These are phyloP conservation scores for Hydnum rufescens DNA, from an alignment of 768 basidiomycete species.

Conservation along the genomic window DNA sequence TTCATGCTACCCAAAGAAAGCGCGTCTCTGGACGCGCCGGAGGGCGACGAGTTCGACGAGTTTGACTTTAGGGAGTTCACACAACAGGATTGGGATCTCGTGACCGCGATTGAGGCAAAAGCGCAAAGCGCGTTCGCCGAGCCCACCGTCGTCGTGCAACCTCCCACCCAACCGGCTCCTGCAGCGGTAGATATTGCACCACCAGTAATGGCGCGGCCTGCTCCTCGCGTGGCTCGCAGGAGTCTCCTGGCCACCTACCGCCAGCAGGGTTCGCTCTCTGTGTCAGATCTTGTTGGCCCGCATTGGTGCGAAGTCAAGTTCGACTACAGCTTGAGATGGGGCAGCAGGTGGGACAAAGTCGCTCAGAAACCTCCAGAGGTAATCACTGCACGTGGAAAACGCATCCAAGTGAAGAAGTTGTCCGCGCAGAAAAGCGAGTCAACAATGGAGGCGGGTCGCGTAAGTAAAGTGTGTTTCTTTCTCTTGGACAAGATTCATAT, in stretches of 20 bases:
- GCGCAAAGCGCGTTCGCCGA: no score
- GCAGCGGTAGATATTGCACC: no score
- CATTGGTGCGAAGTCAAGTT: constrained; percentile 22
- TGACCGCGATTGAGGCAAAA: no score
- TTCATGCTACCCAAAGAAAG: no score
- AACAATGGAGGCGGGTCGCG: constrained; percentile 18
- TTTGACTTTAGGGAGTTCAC: no score
- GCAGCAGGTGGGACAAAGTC: constrained; percentile 1
- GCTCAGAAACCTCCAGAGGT: constrained; percentile 16
- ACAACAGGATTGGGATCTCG: no score
- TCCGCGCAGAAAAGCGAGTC: constrained; percentile 18
- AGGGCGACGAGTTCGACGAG: no score
- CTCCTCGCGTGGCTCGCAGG: no score
- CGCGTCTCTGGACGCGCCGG: no score
- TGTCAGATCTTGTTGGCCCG: constrained; percentile 20
- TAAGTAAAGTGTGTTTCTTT: constrained; percentile 7
- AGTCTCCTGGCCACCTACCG: constrained; percentile 12
- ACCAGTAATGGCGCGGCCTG: no score
- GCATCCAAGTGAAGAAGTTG: constrained; percentile 16
- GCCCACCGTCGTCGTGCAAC: no score
- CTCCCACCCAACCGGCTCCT: no score
- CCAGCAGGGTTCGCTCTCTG: constrained; percentile 18
- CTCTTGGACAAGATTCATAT: not conserved
- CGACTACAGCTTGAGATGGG: constrained; percentile 8
- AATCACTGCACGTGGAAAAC: constrained; percentile 15